A percentile compares a stretch with the other conserved stretches of the same genome.
Evolutionary conservation across 2,329 filamentous ascomycete species (phyloP).

Genomic region (Alternaria atra): DNA sequence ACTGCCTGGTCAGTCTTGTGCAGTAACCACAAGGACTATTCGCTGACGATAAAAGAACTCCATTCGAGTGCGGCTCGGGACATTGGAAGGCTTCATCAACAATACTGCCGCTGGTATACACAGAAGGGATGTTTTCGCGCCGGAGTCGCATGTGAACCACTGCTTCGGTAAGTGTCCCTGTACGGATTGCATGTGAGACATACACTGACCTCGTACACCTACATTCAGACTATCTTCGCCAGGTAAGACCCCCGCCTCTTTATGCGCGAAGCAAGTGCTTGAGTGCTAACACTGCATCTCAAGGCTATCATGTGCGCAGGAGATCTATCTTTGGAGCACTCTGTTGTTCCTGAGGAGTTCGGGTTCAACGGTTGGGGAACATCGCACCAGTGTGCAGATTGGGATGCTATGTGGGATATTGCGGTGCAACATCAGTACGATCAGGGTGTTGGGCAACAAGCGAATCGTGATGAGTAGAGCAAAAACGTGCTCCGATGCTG

Average conservation of each 20-base stretch:
- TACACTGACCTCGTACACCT: too few species aligned
- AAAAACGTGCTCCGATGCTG: not conserved
- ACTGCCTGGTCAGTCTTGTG: slow-evolving; percentile 10
- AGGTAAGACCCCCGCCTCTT: not conserved
- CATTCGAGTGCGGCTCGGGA: slow-evolving; percentile 6
- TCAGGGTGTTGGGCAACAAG: not conserved
- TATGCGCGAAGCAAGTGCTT: not conserved
- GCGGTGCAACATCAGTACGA: slow-evolving; percentile 5
- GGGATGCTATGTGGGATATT: slow-evolving; percentile 10
- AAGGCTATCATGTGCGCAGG: slow-evolving; percentile 14
- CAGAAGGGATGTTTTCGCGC: not conserved
- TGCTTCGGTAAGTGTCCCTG: not conserved
- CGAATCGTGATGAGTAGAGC: not conserved
- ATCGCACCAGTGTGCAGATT: slow-evolving; percentile 10
- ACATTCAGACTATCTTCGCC: slow-evolving; percentile 4
- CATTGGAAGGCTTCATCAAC: slow-evolving; percentile 3
- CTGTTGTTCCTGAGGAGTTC: slow-evolving; percentile 6
- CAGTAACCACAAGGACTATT: not conserved
- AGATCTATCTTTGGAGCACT: slow-evolving; percentile 11
- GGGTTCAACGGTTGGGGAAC: slow-evolving; percentile 16
- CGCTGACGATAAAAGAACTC: slow-evolving; percentile 8
- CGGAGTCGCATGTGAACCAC: slow-evolving; percentile 13
- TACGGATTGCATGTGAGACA: too few species aligned
- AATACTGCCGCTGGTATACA: not conserved
- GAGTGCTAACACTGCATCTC: not conserved